Evolutionary conservation across 495 filamentous ascomycete species (phyloP), one percentile per base, ranked within the genome.

Genomic region (Polyplosphaeria fusca): DNA sequence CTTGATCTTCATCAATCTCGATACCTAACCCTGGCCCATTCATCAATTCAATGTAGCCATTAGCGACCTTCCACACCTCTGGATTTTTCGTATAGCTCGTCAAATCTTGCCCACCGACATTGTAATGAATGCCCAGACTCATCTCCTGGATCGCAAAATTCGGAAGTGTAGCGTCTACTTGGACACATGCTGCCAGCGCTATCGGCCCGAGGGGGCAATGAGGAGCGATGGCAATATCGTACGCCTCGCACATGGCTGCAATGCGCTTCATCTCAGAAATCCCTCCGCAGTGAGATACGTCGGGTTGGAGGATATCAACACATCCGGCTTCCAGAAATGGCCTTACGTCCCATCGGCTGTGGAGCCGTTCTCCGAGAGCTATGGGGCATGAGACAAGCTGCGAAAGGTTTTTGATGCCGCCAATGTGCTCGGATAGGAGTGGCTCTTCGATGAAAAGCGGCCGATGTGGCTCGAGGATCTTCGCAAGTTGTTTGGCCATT

Each of bases 381-480:
- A 91, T 87, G 1, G 87, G 86, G 32, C 74, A 79, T 2, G 76
- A 82, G 0, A 82, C 86, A 18, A 77, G 73, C 40, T 78, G 74
- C 5, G 80, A 79, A 5, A 91, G 70, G 45, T 80, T 79, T 58
- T 85, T 87, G 66, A 89, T 83, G 14, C 77, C 83, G 53, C 82
- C 85, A 1, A 82, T 77, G 61, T 91, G 82, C 67, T 90, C 87
- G 1, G 79, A 82, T 13, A 90, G 77, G 4, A 90, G 69, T 0
- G 87, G 87, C 65, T 91, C 87, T 67, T 90, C 87, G 30, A 91
- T 83, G 71, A 91, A 91, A n/a, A 91, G 73, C 0, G 87, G 87
- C 4, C 73, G 71, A 55, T 89, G 77, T 2, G 85, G 85, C 64
- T 88, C 85, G 2, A 91, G 75, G 1, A 79, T 78, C 59, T 81